Evolutionary conservation across 208 protist species (phyloP), one percentile per base, ranked within the genome.

Genomic region (Leishmania martiniquensis): DNA sequence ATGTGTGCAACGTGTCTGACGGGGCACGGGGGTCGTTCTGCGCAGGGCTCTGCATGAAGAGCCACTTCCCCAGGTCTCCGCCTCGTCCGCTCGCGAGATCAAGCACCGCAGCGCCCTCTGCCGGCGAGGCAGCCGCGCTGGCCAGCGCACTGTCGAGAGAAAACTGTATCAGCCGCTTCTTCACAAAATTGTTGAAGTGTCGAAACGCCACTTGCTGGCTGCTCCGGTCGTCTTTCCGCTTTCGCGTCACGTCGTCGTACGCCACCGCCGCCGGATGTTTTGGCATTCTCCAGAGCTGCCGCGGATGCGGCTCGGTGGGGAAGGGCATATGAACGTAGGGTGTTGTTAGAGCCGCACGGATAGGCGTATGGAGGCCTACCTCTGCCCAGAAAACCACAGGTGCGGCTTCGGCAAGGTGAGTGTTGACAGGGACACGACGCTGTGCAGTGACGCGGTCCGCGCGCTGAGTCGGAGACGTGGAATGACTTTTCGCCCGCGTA

Each of bases 31-130:
- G 68, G 2, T 62, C 20, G 15, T 29, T 73, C 52, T 73, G 42
- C 47, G 85, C 85, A 2, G 90, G 81, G 77, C 91, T 96, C 65
- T 92, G 86, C 60, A 80, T 89, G 78, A 91, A 90, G 37, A 94
- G n/a, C 92, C 93, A 97, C 83, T 97, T 97, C n/a, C 91, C 92
- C 5, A 97, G n/a, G 72, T 97, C 93, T 2, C 93, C 93, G 22
- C 93, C 93, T 37, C 93, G 84, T 32, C 93, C 93, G 75, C 91
- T 95, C 9, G 86, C 91, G 37, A 97, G 78, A 76, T 97, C 93
- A 9, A 97, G 76, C 15, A 97, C 91, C 4, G 65, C 74, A 20
- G 68, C 75, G 0, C 80, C 75, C 44, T 67, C 75, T 25, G 72
- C 59, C 32, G 59, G 59, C 49, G 74, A 55, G 63, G 80, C 75